Conservation (phyloP, 1,284 basidiomycete species). For the Cryptococcus jaspeensis region DNA sequence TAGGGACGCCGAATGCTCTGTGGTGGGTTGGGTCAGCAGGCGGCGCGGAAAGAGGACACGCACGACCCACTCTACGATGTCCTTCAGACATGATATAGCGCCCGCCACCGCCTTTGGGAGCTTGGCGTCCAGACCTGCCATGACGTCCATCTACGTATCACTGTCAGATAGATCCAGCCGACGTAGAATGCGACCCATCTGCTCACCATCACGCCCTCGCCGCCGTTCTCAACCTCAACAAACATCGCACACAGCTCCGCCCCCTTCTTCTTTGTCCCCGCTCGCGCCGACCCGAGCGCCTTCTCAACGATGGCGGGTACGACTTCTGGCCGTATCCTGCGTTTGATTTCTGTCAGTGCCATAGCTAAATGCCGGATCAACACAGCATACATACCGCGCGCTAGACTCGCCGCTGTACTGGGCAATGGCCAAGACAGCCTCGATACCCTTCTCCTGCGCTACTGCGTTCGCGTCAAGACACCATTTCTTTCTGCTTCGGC, state of each 20-base stretch:
- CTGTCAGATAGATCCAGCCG: not conserved
- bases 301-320: constrained; percentile 93
- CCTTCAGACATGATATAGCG: constrained; percentile 74
- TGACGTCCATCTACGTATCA: constrained; percentile 65
- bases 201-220: constrained; percentile 83
- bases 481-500: constrained; percentile 69
- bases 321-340: constrained; percentile 70
- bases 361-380: not conserved
- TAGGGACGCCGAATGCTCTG: constrained; percentile 79
- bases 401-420: constrained; percentile 88
- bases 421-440: constrained; percentile 79
- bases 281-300: constrained; percentile 84
- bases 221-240: constrained; percentile 89
- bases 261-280: constrained; percentile 87
- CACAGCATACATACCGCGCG: constrained; percentile 53
- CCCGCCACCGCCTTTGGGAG: constrained; percentile 93
- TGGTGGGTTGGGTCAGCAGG: not conserved
- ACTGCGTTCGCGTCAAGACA: constrained; percentile 91
- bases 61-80: constrained; percentile 63
- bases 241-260: constrained; percentile 84
- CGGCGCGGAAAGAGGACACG: not conserved
- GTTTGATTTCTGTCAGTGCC: not conserved
- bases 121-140: constrained; percentile 83
- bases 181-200: not conserved
- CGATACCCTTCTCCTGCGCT: constrained; percentile 94